Percentiles rank a stretch among this genome's conserved stretches.
phyloP scores from a whole-genome alignment of 441 rosid species.

The Lepidium campestre region DNA sequence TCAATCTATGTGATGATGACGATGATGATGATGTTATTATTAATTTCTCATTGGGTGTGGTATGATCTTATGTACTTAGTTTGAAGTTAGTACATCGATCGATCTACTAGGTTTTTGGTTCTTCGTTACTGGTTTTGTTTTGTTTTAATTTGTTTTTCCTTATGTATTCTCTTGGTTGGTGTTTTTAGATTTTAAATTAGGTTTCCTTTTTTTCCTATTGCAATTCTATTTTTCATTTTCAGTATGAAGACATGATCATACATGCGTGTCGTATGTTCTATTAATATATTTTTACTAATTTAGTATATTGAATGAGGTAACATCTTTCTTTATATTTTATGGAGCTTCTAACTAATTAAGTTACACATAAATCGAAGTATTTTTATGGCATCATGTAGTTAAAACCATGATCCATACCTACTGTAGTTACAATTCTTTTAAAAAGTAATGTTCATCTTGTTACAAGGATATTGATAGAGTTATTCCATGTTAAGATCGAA shows the following conservation, averaged over 20 bases:
- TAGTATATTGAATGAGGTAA: background rate
- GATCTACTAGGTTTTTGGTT: conserved; percentile 9
- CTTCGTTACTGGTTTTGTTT: conserved; percentile 4
- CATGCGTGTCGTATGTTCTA: conserved; percentile 8
- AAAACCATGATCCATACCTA: background rate
- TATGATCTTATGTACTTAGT: conserved; percentile 26
- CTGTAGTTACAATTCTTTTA: no score
- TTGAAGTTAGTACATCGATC: conserved; percentile 11
- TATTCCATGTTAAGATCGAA: background rate
- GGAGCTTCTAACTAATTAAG: background rate
- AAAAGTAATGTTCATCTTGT: background rate
- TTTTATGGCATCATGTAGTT: background rate
- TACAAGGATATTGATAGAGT: background rate
- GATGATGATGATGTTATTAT: conserved; percentile 3
- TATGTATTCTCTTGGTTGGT: conserved; percentile 19
- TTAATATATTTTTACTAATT: background rate
- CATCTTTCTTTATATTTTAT: background rate
- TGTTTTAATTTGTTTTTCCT: background rate
- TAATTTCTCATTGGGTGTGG: conserved; percentile 17
- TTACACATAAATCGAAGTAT: background rate
- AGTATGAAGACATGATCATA: conserved; percentile 12
- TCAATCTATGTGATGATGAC: background rate
- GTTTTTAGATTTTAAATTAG: conserved; percentile 7
- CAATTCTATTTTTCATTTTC: background rate
- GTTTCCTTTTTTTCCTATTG: background rate